Evolutionary conservation across 2,329 filamentous ascomycete genomes (phyloP).

Genomic region (Fusarium chaquense): DNA sequence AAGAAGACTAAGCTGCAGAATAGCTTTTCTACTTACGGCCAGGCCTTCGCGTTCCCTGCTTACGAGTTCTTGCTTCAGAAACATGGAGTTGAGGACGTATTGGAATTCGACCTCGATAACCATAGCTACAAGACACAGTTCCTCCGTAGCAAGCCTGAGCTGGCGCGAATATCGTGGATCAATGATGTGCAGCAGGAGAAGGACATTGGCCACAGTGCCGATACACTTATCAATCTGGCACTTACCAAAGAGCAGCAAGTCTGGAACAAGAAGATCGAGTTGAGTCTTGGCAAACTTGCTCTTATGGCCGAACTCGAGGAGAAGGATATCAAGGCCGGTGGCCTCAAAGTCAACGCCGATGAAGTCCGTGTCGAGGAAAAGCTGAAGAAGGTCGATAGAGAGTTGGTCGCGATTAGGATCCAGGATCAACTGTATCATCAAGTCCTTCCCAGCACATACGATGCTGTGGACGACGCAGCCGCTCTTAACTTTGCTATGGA

Average conservation of each 20-base stretch:
- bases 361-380: constrained; percentile 56
- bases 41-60: constrained; percentile 78
- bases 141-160: constrained; percentile 76
- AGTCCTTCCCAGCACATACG: constrained; percentile 73
- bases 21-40: constrained; percentile 73
- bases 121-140: constrained; percentile 80
- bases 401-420: constrained; percentile 78
- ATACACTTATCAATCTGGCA: constrained; percentile 77
- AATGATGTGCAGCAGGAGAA: constrained; percentile 85
- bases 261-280: constrained; percentile 94
- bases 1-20: constrained; percentile 62
- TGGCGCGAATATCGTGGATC: constrained; percentile 91
- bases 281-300: constrained; percentile 88
- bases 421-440: constrained; percentile 83
- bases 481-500: constrained; percentile 82
- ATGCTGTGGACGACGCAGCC: constrained; percentile 82
- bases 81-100: constrained; percentile 73
- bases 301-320: constrained; percentile 71
- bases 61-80: constrained; percentile 82
- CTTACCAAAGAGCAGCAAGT: constrained; percentile 79
- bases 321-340: constrained; percentile 48
- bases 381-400: constrained; percentile 68
- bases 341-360: constrained; percentile 55
- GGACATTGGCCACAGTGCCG: constrained; percentile 79
- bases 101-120: constrained; percentile 78